Conservation (phyloP, 164 flowering plant species). For the grape (Vitis vinifera) region DNA sequence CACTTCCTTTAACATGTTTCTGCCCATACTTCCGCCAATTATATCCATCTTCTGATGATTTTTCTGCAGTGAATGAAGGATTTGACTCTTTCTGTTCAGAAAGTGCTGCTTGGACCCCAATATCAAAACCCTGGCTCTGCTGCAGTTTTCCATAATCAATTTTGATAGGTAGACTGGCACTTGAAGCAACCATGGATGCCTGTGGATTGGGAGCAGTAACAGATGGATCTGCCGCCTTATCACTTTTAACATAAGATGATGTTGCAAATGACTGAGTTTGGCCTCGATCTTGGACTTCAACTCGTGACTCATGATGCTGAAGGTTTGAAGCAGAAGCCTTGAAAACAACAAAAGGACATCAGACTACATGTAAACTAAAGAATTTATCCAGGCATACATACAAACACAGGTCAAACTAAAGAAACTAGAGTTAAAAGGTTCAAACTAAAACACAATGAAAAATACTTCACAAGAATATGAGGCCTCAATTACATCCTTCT, state of each 20-base stretch:
- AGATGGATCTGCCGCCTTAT: conserved; percentile 39
- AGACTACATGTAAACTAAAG: conserved; percentile 16
- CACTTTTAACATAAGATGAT: conserved; percentile 36
- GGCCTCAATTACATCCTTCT: too few species aligned
- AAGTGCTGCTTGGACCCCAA: conserved; percentile 28
- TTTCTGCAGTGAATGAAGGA: conserved; percentile 35
- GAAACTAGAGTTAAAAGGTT: too few species aligned
- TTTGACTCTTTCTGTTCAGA: conserved; percentile 43
- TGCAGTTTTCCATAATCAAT: conserved; percentile 27
- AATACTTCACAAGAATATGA: too few species aligned
- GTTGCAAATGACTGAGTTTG: conserved; percentile 34
- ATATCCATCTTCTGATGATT: conserved; percentile 71
- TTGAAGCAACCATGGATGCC: conserved; percentile 26
- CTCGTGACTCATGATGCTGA: conserved; percentile 34
- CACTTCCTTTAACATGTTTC: conserved; percentile 78
- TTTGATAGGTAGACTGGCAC: conserved; percentile 28
- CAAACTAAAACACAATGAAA: too few species aligned
- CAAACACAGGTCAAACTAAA: not conserved
- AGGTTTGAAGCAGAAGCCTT: conserved; percentile 45
- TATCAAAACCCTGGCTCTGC: conserved; percentile 21
- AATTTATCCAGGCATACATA: not conserved
- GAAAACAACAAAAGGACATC: conserved; percentile 14
- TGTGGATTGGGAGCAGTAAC: conserved; percentile 43
- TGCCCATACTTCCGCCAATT: conserved; percentile 88
- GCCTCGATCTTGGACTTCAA: conserved; percentile 45